phyloP scores from a whole-genome alignment of 2,329 filamentous ascomycete genomes.

The Aspergillus niger region DNA sequence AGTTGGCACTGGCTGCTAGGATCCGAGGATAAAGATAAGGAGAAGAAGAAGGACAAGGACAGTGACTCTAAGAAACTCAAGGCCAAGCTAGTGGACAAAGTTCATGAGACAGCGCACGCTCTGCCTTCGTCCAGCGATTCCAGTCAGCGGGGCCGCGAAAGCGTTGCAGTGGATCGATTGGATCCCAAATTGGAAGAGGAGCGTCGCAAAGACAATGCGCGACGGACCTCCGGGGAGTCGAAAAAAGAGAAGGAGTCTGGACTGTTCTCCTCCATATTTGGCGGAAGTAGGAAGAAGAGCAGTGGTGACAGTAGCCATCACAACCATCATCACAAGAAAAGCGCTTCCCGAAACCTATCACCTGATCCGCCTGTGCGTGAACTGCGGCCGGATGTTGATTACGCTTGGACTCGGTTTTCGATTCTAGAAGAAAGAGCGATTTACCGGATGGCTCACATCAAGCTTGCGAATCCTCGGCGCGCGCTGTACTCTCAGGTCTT shows the following conservation, averaged over 20 bases:
- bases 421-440: slow-evolving; percentile 96
- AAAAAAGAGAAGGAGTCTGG: slow-evolving; percentile 89
- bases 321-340: slow-evolving; percentile 65
- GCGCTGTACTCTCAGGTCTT: slow-evolving; percentile 92
- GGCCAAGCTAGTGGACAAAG: slow-evolving; percentile 55
- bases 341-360: slow-evolving; percentile 71
- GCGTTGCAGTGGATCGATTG: slow-evolving; percentile 79
- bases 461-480: slow-evolving; percentile 93
- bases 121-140: slow-evolving; percentile 84
- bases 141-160: slow-evolving; percentile 67
- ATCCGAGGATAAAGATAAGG: slow-evolving; percentile 66
- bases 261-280: slow-evolving; percentile 92
- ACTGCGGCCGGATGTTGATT: slow-evolving; percentile 85
- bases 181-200: slow-evolving; percentile 68
- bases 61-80: slow-evolving; percentile 63
- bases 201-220: slow-evolving; percentile 75
- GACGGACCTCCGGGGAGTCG: slow-evolving; percentile 65
- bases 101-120: slow-evolving; percentile 77
- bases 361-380: slow-evolving; percentile 76
- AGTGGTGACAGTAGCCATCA: slow-evolving; percentile 64
- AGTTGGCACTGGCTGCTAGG: slow-evolving; percentile 76
- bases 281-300: slow-evolving; percentile 82
- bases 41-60: slow-evolving; percentile 63
- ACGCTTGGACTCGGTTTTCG: slow-evolving; percentile 93
- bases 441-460: slow-evolving; percentile 98